Evolutionary conservation across 164 flowering plant species (phyloP), one percentile per base, ranked within the genome.

Genomic region (Berberis thunbergii): DNA sequence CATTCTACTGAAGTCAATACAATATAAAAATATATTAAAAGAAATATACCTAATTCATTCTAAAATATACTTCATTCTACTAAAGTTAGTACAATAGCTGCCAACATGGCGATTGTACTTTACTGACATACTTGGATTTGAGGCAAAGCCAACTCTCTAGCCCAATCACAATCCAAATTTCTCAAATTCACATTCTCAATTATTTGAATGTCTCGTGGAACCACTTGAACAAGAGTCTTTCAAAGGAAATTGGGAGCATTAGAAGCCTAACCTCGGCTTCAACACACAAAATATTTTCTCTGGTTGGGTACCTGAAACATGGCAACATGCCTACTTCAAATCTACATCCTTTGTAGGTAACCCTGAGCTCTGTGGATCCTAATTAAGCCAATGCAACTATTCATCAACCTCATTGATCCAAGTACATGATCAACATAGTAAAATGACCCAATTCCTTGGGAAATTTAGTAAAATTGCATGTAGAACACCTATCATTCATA

Each of bases 81-180:
- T 26, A 26, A 26, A 26, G 26, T 26, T 26, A 26, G 26, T 26
- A 26, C 26, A 26, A 26, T 26, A 26, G 26, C 26, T 26, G 26
- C 26, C 26, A 26, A 26, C 26, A 26, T 1, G 78, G 86, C 13
- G 43, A 77, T 5, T 89, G 88, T 53, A 55, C 44, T 12, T 50
- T 67, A 53, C 76, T 85, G 40, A 78, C 87, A 6, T 84, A 73
- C 60, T 56, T 89, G 42, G 94, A 89, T 62, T 71, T 87, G 70
- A 83, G 89, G 78, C 79, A 75, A 11, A 89, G 86, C 75, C 81
- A 80, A 60, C 77, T 89, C 12, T 72, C 81, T 1, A 91, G 96
- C 9, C 69, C 79, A 53, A 77, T 87, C 53, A 91, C 91, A 13
- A 66, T 59, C 53, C 78, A 84, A 53, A 67, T 87, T 7, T 8